These are phyloP conservation scores for Rhododendron vialii DNA, from an alignment of 148 eudicot genomes.

Conservation along the genomic window DNA sequence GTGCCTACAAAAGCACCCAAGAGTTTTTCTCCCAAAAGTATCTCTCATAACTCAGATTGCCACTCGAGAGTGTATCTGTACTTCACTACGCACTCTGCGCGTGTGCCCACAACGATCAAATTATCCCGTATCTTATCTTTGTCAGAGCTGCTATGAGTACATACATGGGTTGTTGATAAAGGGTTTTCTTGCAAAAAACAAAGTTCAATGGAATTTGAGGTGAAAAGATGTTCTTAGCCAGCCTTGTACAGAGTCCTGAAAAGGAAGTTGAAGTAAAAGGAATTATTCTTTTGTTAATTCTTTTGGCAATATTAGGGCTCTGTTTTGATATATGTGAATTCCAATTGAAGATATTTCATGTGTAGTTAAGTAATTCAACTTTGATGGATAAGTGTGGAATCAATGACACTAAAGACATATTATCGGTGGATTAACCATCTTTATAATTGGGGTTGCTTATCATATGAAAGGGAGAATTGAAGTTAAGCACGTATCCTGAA, in stretches of 20 bases:
- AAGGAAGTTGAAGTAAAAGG: not conserved
- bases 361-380: not conserved
- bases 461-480: not conserved
- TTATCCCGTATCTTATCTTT: not conserved
- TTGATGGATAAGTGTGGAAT: not conserved
- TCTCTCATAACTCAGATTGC: not conserved
- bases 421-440: not conserved
- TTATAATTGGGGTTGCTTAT: not conserved
- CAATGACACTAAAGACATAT: not conserved
- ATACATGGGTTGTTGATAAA: not conserved
- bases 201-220: not conserved
- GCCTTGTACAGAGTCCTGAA: not conserved
- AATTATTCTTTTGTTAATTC: not conserved
- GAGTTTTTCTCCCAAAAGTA: not conserved
- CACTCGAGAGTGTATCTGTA: not conserved
- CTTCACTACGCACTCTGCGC: not conserved
- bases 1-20: not conserved
- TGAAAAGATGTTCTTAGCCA: not conserved
- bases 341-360: not conserved
- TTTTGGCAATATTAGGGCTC: not conserved
- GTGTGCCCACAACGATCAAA: not conserved
- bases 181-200: not conserved
- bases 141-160: not conserved
- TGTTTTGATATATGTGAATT: not conserved
- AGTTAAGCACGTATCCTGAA: not conserved